Percentiles rank a stretch among this genome's conserved stretches.
Conservation (phyloP, 768 basidiomycete genomes). For the Chalciporus chontae region DNA sequence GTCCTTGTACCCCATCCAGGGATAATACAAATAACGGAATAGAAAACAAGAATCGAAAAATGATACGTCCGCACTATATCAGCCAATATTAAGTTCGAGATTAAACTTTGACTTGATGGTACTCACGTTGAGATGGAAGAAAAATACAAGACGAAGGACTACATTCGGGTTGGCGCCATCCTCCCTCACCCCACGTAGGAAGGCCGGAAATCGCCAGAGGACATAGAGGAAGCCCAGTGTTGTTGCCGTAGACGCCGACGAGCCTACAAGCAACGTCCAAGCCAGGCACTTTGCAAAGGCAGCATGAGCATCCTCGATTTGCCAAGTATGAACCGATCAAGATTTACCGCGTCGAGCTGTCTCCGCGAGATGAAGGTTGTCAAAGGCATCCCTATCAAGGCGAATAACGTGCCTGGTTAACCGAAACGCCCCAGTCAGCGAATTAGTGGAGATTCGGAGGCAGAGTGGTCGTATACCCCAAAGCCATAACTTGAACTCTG, state of each 20-base stretch:
- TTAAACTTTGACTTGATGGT: background rate
- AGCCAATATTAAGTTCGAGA: background rate
- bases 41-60: slow-evolving; percentile 74
- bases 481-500: slow-evolving; percentile 75
- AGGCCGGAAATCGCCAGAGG: slow-evolving; percentile 63
- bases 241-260: slow-evolving; percentile 60
- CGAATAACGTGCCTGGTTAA: slow-evolving; percentile 53
- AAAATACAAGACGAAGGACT: slow-evolving; percentile 68
- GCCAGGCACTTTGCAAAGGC: slow-evolving; percentile 50
- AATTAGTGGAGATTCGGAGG: background rate
- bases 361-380: slow-evolving; percentile 58
- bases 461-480: slow-evolving; percentile 40
- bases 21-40: slow-evolving; percentile 65
- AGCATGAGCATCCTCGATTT: slow-evolving; percentile 9
- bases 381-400: slow-evolving; percentile 69
- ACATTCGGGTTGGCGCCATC: slow-evolving; percentile 75
- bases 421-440: slow-evolving; percentile 12
- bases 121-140: slow-evolving; percentile 76
- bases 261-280: slow-evolving; percentile 75
- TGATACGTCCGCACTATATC: slow-evolving; percentile 59
- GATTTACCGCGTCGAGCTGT: slow-evolving; percentile 53
- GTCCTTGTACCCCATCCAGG: slow-evolving; percentile 55
- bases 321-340: background rate
- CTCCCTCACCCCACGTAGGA: slow-evolving; percentile 65
- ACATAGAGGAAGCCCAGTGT: slow-evolving; percentile 72